Percentiles rank a stretch among this genome's conserved stretches.
phyloP scores from a whole-genome alignment of 192 early-diverging fungal genomes.

The Phycomyces blakesleeanus region DNA sequence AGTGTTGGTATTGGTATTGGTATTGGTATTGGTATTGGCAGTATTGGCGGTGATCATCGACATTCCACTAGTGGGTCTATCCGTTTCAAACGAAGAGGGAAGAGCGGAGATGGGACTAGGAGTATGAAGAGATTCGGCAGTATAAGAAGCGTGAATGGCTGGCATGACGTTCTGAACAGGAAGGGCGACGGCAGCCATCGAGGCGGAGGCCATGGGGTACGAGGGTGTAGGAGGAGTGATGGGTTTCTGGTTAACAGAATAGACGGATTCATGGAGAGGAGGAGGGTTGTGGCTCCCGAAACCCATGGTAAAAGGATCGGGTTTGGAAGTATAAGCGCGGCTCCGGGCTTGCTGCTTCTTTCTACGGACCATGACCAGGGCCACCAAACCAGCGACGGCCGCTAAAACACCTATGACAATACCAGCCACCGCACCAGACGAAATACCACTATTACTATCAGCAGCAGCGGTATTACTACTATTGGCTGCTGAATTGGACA shows the following conservation, averaged over 20 bases:
- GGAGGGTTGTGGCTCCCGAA: slow-evolving; percentile 24
- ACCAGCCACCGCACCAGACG: slow-evolving; percentile 29
- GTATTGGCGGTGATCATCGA: not conserved
- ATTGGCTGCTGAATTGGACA: not conserved
- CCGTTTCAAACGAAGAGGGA: not conserved
- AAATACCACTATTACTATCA: slow-evolving; percentile 9
- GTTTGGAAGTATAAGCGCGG: not conserved
- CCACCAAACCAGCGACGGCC: slow-evolving; percentile 19
- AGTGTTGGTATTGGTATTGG: not conserved
- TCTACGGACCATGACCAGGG: slow-evolving; percentile 22
- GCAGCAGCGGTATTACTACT: not conserved
- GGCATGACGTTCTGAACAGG: not conserved
- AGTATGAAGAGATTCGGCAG: slow-evolving; percentile 2
- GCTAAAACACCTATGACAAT: slow-evolving; percentile 22
- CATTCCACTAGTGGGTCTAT: slow-evolving; percentile 1
- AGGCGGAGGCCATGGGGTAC: slow-evolving; percentile 2
- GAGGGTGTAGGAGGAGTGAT: not conserved
- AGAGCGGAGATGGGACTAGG: slow-evolving; percentile 6
- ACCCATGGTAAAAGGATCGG: slow-evolving; percentile 36
- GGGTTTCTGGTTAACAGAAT: not conserved
- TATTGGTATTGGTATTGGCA: not conserved
- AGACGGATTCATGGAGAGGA: not conserved
- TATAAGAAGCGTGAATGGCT: slow-evolving; percentile 5
- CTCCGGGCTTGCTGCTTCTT: slow-evolving; percentile 10
- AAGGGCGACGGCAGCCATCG: not conserved